Base-by-base conservation (phyloP, 768 basidiomycete genomes). In the Chlorophyllum brunneum region DNA sequence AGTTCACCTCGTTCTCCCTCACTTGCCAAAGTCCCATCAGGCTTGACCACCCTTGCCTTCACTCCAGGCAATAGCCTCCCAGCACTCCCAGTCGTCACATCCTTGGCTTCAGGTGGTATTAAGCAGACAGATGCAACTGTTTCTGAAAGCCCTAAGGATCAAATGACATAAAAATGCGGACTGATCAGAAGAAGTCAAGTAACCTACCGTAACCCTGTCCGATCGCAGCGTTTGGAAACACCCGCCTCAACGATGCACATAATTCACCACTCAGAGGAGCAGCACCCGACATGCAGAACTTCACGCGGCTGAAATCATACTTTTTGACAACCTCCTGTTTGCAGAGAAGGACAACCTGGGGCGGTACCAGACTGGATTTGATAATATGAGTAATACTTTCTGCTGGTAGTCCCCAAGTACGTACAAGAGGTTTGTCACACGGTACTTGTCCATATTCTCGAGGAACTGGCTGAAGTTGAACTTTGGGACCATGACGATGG, bases 141-240 rank as follows among this genome's bases (percentile, higher is more conserved):
- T 63, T 87, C 86, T 3, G 86, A 87, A 54, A 83, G 73, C 18
- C 86, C 84, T 83, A 5, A 26, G n/a, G n/a, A n/a, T n/a, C n/a
- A n/a, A 38, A 20, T 16, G 22, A n/a, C 29, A 30, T 33, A 51
- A 31, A 1, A 11, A 36, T 36, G 3, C 13, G 34, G 3, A 11
- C 16, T 15, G 34, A 27, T 45, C 37, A 44, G n/a, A 40, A 33
- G 27, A 24, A 22, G 20, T 15, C 8, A 34, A 2, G 30, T 24
- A 27, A 2, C 20, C 2, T 22, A 79, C 82, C 83, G 63, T 81
- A 85, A 49, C 80, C 84, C 66, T 85, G 84, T 7, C 82, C 83
- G 41, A 85, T 78, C n/a, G 64, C 65, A 8, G 81, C 80, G 50
- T 83, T 80, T 1, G 83, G 82, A 13, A 85, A 61, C 7, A 82